Evolutionary conservation across 441 rosid species (phyloP), one percentile per base, ranked within the genome.

Genomic region (Jatropha multifida): DNA sequence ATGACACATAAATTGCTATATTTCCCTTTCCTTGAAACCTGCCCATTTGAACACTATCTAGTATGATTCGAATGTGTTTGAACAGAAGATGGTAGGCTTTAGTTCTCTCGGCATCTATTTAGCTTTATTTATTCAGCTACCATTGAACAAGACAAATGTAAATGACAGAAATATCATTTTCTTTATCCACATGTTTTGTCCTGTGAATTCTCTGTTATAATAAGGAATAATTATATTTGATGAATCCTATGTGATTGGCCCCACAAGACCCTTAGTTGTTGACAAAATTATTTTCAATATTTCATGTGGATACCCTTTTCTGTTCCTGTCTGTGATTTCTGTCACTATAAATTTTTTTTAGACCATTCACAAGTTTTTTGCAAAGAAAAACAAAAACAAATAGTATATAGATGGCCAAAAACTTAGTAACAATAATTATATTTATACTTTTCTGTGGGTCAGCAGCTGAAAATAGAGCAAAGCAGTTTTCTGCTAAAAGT

Each of bases 391-490:
- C 5, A n/a, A 65, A 18, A 37, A 42, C 15, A 69, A 17, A 46
- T 15, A 69, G 55, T 64, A 52, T 64, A 63, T 60, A 73, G 64
- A 78, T 64, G 73, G 78, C 74, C 74, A 74, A 51, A 42, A 62
- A 69, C 58, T 51, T 76, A 69, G 12, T 79, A 51, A 32, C 17
- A 61, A 18, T 81, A 75, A 46, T 80, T 4, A 44, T 13, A 74
- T 27, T 72, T 48, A 68, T 73, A 23, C 68, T 83, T 80, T 81
- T 76, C 63, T 83, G 80, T 81, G 80, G 64, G 63, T 77, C 80
- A 52, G 84, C 69, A 23, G 75, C 60, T 61, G 87, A 84, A 76
- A 78, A 52, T 10, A 81, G 84, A 80, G 69, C 75, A 65, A 72
- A 59, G 32, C 18, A 79, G 71, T 69, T 65, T 71, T 74, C 84